Percentiles rank a stretch among this genome's conserved stretches.
Conservation (phyloP, 108 stramenopile genomes). For the Cylindrotheca closterium region DNA sequence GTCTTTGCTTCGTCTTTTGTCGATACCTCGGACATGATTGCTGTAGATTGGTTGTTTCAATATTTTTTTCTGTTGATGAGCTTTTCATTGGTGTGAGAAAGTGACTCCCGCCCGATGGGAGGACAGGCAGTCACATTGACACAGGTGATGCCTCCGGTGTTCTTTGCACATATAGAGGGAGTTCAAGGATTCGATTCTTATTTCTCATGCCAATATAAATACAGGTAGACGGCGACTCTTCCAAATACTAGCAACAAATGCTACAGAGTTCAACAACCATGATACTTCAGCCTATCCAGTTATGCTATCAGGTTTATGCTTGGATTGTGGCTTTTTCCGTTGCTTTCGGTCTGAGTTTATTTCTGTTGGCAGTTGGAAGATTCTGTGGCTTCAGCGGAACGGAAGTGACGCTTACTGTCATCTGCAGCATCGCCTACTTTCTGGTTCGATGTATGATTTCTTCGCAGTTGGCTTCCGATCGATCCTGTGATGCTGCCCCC, state of each 20-base stretch:
- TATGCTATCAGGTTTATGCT: slow-evolving; percentile 30
- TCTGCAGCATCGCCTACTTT: slow-evolving; percentile 6
- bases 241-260: no score
- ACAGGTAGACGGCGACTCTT: no score
- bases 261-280: no score
- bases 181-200: no score
- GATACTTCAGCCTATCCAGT: slow-evolving; percentile 8
- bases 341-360: slow-evolving; percentile 7
- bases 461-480: not conserved
- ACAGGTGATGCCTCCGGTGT: no score
- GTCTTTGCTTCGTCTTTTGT: not conserved
- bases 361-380: slow-evolving; percentile 17
- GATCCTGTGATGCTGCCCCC: not conserved
- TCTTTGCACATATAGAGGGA: no score
- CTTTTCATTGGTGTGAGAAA: no score
- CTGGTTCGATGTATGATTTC: slow-evolving; percentile 3
- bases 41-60: no score
- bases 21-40: not conserved
- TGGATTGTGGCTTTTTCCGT: slow-evolving; percentile 11
- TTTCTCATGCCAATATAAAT: no score
- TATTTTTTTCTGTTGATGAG: no score
- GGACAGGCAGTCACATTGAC: no score
- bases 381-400: slow-evolving; percentile 24
- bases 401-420: slow-evolving; percentile 9
- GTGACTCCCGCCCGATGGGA: no score